A percentile compares a stretch with the other conserved stretches of the same genome.
Evolutionary conservation across 176 grass and related monocot species (phyloP).

Genomic region (Avena atlantica): DNA sequence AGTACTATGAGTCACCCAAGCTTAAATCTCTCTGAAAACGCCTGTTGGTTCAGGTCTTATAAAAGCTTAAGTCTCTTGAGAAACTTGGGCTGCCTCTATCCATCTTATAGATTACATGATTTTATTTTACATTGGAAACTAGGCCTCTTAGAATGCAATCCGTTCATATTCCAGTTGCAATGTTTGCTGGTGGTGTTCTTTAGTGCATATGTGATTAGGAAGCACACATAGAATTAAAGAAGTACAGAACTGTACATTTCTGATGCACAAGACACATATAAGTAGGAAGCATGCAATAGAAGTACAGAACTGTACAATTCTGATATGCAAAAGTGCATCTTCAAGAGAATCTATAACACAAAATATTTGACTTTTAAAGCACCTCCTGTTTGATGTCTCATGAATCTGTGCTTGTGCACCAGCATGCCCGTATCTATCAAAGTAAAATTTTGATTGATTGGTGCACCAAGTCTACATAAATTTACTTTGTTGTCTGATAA

Average conservation of each 20-base stretch:
- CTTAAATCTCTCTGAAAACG: not conserved
- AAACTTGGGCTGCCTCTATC: conserved; percentile 12
- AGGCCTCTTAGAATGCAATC: not conserved
- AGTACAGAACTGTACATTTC: not conserved
- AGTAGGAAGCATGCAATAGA: conserved; percentile 15
- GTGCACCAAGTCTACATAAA: conserved; percentile 14
- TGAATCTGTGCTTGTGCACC: conserved; percentile 21
- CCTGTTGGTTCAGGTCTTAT: not conserved
- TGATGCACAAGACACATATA: conserved; percentile 8
- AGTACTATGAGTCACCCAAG: conserved; percentile 13
- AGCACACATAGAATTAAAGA: not conserved
- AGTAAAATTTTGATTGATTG: conserved; percentile 11
- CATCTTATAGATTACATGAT: not conserved
- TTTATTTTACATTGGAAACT: conserved; percentile 1
- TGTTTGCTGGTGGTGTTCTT: conserved; percentile 20
- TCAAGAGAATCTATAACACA: not conserved
- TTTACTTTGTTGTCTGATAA: conserved; percentile 34
- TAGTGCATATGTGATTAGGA: conserved; percentile 28
- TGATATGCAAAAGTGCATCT: conserved; percentile 17
- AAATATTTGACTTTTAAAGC: not conserved
- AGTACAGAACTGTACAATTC: not conserved
- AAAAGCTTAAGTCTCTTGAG: conserved; percentile 15
- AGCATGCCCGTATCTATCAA: not conserved
- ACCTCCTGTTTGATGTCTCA: not conserved
- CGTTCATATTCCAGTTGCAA: not conserved